Base-by-base conservation (phyloP, 192 early-diverging fungal species). In the Polychytrium aggregatum region DNA sequence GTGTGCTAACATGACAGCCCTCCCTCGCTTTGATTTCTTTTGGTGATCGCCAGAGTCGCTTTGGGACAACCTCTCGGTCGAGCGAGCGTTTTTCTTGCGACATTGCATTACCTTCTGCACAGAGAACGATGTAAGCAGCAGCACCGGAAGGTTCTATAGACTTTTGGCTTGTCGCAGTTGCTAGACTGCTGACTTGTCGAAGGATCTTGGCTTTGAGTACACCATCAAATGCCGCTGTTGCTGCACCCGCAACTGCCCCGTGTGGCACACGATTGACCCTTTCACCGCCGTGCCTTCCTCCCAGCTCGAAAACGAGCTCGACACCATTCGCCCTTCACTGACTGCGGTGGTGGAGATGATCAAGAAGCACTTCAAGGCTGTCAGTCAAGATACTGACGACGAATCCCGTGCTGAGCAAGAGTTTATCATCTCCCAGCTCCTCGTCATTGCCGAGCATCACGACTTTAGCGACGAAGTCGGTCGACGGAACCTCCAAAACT, bases 381-480 rank as follows among this genome's bases (percentile, higher is more conserved):
- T 64, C 26, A 66, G 63, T 53, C 63, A 76, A 35, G 46, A 76
- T 24, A 63, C 70, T 27, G 63, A 65, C 2, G 60, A 76, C 20
- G 69, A 76, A 17, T 52, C 57, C 13, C 56, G 60, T 11, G 59
- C 61, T 3, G 70, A 66, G 11, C 65, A 72, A 29, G 82, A 77
- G 41, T 88, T 84, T 55, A 74, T 88, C 36, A 56, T 85, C 11
- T 65, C 57, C 2, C 82, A 85, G 59, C 67, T 95, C 31, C 64
- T 95, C 46, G 73, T 82, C 30, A 79, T 90, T 24, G 85, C 82
- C 17, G 76, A 72, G 46, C 62, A 75, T 34, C 68, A 85, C 14
- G 89, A 92, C 37, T 95, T 88, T 53, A 78, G 80, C 22, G 91
- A 95, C 60, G 91, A 95, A 72, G 72, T 85, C 46, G 89, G 89